Conservation (phyloP, 345 rosid species). For the Linum trigynum region DNA sequence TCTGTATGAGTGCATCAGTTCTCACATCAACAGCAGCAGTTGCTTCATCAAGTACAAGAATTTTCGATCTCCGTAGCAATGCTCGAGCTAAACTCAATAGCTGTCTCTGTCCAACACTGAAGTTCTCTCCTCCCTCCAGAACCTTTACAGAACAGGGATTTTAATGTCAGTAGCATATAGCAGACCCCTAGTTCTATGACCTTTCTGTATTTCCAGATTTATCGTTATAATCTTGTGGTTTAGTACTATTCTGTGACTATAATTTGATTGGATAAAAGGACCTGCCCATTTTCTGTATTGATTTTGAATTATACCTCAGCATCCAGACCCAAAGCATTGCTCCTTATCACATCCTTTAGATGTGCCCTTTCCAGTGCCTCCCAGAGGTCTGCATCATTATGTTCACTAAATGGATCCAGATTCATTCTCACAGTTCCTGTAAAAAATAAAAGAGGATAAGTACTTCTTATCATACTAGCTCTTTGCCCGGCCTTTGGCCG, state of each 20-base stretch:
- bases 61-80: background rate
- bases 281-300: background rate
- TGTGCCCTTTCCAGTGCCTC: conserved; percentile 6
- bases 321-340: conserved; percentile 2
- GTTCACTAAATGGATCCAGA: conserved; percentile 12
- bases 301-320: background rate
- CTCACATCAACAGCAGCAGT: background rate
- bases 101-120: conserved; percentile 31
- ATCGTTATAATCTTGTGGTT: too few species aligned
- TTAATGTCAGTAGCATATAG: background rate
- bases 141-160: conserved; percentile 11
- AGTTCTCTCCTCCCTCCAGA: conserved; percentile 28
- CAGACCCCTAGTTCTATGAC: too few species aligned
- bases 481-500: too few species aligned
- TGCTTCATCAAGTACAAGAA: background rate
- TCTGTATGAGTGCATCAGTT: conserved; percentile 2
- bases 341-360: conserved; percentile 4
- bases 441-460: background rate
- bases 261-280: background rate
- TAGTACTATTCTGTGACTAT: too few species aligned
- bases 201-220: too few species aligned
- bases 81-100: background rate
- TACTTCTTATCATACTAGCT: too few species aligned
- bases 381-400: conserved; percentile 7
- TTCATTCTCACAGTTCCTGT: conserved; percentile 7